Percentiles rank a stretch among this genome's conserved stretches.
Evolutionary conservation across 306 rosid genomes (phyloP).

Genomic region (Fagus crenata): DNA sequence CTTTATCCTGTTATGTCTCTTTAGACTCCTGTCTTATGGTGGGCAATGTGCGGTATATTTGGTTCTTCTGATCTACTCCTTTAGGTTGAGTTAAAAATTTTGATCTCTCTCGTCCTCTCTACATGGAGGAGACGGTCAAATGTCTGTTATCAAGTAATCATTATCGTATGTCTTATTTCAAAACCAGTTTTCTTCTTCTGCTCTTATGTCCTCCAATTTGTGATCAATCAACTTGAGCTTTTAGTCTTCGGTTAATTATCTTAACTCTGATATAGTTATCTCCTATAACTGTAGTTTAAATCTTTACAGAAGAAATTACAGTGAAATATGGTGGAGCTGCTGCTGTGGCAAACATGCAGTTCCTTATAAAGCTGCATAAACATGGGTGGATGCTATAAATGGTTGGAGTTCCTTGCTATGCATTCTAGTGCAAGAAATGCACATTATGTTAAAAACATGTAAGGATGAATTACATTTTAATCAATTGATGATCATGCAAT

Average conservation of each 20-base stretch:
- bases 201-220: background rate
- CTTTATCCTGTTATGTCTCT: too few relatives aligned
- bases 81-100: too few relatives aligned
- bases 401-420: slow-evolving; percentile 89
- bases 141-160: too few relatives aligned
- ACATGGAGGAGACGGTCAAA: too few relatives aligned
- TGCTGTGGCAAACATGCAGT: slow-evolving; percentile 94
- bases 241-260: slow-evolving; percentile 4
- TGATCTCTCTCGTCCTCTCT: too few relatives aligned
- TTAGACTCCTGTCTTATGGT: too few relatives aligned
- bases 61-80: too few relatives aligned
- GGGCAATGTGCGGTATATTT: too few relatives aligned
- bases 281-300: slow-evolving; percentile 57
- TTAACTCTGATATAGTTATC: background rate
- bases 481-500: background rate
- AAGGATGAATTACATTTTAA: slow-evolving; percentile 7
- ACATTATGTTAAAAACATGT: slow-evolving; percentile 8
- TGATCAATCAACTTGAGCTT: slow-evolving; percentile 20
- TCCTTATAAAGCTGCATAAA: slow-evolving; percentile 88
- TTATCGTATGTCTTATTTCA: background rate
- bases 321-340: slow-evolving; percentile 93
- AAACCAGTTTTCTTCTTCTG: background rate
- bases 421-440: slow-evolving; percentile 16
- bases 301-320: slow-evolving; percentile 61
- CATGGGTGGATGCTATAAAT: slow-evolving; percentile 86